Conservation (phyloP, 108 stramenopile species). For the Cyclostephanos tholiformis region DNA sequence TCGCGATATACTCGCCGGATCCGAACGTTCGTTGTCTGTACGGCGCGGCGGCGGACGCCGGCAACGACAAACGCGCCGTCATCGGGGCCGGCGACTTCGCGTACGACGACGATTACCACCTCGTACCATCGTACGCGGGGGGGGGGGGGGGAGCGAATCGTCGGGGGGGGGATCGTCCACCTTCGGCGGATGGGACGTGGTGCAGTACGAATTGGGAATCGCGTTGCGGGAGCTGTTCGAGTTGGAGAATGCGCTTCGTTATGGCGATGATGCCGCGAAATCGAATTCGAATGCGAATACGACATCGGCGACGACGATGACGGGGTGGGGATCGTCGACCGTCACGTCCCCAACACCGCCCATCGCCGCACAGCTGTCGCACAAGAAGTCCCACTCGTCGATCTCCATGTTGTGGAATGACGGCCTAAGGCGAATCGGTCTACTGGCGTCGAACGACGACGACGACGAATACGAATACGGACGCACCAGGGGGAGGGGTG, state of each 20-base stretch:
- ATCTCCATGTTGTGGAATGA: too few species aligned
- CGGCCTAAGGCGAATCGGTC: too few species aligned
- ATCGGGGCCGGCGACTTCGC: not conserved
- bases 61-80: conserved; percentile 12
- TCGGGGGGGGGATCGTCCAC: conserved; percentile 3
- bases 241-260: conserved; percentile 23
- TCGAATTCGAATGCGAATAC: not conserved
- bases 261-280: not conserved
- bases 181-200: conserved; percentile 41
- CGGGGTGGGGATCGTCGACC: not conserved
- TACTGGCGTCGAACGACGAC: too few species aligned
- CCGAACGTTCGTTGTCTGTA: conserved; percentile 42
- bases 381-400: too few species aligned
- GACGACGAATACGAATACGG: too few species aligned
- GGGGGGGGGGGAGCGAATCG: conserved; percentile 28
- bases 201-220: conserved; percentile 34
- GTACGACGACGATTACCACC: not conserved
- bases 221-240: conserved; percentile 24
- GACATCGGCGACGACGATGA: not conserved
- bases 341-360: not conserved
- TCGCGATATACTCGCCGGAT: conserved; percentile 33
- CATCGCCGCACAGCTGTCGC: too few species aligned
- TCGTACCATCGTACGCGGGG: not conserved
- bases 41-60: conserved; percentile 35
- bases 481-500: too few species aligned